phyloP scores from a whole-genome alignment of 257 asterid genomes.

The Asclepias syriaca region DNA sequence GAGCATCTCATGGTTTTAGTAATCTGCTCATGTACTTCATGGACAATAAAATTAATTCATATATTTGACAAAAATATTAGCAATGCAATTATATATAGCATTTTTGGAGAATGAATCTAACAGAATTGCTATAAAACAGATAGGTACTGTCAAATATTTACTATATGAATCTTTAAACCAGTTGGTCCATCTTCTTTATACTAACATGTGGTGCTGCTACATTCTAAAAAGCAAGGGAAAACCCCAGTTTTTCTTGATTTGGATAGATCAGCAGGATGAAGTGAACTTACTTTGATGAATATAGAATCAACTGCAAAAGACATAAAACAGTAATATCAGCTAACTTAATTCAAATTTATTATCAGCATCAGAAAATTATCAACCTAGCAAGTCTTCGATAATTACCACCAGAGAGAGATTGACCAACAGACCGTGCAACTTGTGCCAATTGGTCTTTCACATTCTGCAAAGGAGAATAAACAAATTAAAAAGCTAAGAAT shows the following conservation, averaged over 20 bases:
- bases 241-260: not conserved
- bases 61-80: not conserved
- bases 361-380: constrained; percentile 7
- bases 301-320: constrained; percentile 57
- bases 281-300: constrained; percentile 67
- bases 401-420: constrained; percentile 48
- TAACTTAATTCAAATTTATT: constrained; percentile 2
- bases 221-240: not conserved
- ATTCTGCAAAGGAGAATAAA: constrained; percentile 39
- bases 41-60: not conserved
- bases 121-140: not conserved
- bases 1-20: not conserved
- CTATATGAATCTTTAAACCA: not conserved
- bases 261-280: not conserved
- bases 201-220: not conserved
- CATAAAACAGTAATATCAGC: constrained; percentile 10
- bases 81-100: not conserved
- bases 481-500: not conserved
- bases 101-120: not conserved
- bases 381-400: constrained; percentile 8
- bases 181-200: not conserved
- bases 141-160: not conserved
- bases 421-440: constrained; percentile 59
- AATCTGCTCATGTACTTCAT: not conserved
- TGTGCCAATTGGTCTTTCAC: constrained; percentile 74